Base-by-base conservation (phyloP, 345 rosid genomes). In the Gossypium herbaceum region DNA sequence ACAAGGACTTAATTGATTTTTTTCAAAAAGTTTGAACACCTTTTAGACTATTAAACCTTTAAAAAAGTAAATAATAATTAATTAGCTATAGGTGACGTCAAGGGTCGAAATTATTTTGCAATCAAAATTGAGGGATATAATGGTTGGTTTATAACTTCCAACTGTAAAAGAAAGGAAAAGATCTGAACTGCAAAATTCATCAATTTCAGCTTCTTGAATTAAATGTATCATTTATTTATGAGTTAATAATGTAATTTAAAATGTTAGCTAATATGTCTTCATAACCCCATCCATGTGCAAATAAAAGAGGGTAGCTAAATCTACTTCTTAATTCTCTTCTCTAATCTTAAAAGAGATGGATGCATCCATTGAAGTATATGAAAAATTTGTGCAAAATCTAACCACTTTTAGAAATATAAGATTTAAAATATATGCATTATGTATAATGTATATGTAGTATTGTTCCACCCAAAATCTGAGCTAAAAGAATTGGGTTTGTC, bases 231-330 rank as follows among this genome's bases (percentile, higher is more conserved):
- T 52, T 13, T 52, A 52, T 16, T 51, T 9, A 22, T 24, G 12
- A 20, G 57, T 34, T 62, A 29, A 61, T 61, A 39, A 65, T 65
- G 51, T 41, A 16, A 11, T 65, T 41, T 43, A 17, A 41, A 65
- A 16, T 39, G 50, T 41, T n/a, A n/a, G 69, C 8, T 63, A 10
- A 17, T 43, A 12, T 34, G 7, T 11, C 17, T 44, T 65, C 29
- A 44, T 43, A 65, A 43, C 9, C 70, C 9, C 70, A 65, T 44
- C 10, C 52, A 65, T 65, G 70, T 65, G 70, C 52, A n/a, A 65
- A 43, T 65, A 19, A 65, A 65, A 20, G n/a, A 43, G 27, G 51
- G 70, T 65, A 65, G 17, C 12, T 43, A n/a, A 27, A 17, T 11
- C 17, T 65, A 51, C 7, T 5, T 51, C n/a, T 51, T 51, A 11